phyloP scores from a whole-genome alignment of 2,329 filamentous ascomycete species.

The Neofusicoccum ribis region DNA sequence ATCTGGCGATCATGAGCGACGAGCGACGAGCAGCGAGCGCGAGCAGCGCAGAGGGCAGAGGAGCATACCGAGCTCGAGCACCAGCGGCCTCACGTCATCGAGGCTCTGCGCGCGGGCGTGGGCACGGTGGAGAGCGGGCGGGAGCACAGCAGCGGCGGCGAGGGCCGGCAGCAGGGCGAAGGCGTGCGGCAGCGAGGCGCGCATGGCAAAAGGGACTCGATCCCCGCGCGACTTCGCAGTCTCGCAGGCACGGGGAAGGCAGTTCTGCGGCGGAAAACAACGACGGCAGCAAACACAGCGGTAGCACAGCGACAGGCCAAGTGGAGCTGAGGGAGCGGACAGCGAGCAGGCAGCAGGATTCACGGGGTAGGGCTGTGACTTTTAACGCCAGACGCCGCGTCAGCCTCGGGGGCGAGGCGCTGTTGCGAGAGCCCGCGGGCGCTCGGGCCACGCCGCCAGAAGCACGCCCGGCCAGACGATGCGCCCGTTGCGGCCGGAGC shows the following conservation, averaged over 20 bases:
- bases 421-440: slow-evolving; percentile 9
- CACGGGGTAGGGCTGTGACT: slow-evolving; percentile 19
- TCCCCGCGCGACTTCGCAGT: not conserved
- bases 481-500: not conserved
- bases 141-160: slow-evolving; percentile 30
- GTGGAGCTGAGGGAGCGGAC: slow-evolving; percentile 16
- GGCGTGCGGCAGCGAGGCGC: slow-evolving; percentile 15
- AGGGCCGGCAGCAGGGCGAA: slow-evolving; percentile 26
- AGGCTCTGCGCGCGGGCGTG: not conserved
- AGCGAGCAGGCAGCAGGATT: slow-evolving; percentile 18
- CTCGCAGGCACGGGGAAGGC: not conserved
- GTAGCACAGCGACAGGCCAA: slow-evolving; percentile 2
- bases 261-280: not conserved
- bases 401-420: slow-evolving; percentile 16
- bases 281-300: not conserved
- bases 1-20: slow-evolving; percentile 12
- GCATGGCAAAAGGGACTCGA: slow-evolving; percentile 9
- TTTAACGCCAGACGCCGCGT: slow-evolving; percentile 19
- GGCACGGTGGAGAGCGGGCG: slow-evolving; percentile 22
- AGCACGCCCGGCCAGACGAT: slow-evolving; percentile 6
- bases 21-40: slow-evolving; percentile 19
- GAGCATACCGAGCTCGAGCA: slow-evolving; percentile 20
- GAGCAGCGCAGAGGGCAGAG: not conserved
- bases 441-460: slow-evolving; percentile 1
- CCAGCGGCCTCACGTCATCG: slow-evolving; percentile 13